Percentiles rank a stretch among this genome's conserved stretches.
These are phyloP conservation scores for Talaromyces sp. DNA, from an alignment of 2,329 filamentous ascomycete species.

Conservation along the genomic window DNA sequence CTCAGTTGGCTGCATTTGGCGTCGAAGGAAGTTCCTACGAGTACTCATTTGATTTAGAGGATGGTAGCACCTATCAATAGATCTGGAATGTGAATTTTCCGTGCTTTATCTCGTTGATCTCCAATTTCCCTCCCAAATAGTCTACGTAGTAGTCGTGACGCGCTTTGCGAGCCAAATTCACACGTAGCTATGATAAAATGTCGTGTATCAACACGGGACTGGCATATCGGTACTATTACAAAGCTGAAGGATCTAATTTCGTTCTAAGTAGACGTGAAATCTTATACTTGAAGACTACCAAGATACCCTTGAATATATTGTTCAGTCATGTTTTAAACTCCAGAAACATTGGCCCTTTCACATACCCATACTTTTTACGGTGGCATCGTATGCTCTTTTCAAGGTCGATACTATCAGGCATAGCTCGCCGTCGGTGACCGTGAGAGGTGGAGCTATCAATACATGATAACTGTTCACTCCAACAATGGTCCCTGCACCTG, in stretches of 20 bases:
- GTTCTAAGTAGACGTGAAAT: not conserved
- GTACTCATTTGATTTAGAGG: not conserved
- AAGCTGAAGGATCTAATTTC: not conserved
- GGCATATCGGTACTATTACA: not conserved
- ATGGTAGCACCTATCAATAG: not conserved
- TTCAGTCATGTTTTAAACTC: not conserved
- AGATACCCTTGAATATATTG: not conserved
- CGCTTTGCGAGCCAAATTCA: not conserved
- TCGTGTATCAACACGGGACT: not conserved
- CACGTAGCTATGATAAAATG: not conserved
- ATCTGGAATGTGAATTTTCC: not conserved
- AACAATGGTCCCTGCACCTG: constrained; percentile 61
- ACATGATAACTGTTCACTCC: constrained; percentile 56
- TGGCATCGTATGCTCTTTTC: not conserved
- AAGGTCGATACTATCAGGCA: not conserved
- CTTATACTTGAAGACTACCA: not conserved
- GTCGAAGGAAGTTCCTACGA: constrained; percentile 6
- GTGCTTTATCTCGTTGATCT: not conserved
- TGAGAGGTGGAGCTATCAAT: constrained; percentile 12
- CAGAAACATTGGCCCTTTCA: not conserved
- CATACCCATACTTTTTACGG: not conserved
- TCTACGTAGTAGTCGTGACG: not conserved
- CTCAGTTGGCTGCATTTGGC: constrained; percentile 1
- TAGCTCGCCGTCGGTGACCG: not conserved
- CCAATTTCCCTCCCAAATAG: not conserved